Evolutionary conservation across 2,329 filamentous ascomycete species (phyloP).

Genomic region (Dactylellina leptospora): DNA sequence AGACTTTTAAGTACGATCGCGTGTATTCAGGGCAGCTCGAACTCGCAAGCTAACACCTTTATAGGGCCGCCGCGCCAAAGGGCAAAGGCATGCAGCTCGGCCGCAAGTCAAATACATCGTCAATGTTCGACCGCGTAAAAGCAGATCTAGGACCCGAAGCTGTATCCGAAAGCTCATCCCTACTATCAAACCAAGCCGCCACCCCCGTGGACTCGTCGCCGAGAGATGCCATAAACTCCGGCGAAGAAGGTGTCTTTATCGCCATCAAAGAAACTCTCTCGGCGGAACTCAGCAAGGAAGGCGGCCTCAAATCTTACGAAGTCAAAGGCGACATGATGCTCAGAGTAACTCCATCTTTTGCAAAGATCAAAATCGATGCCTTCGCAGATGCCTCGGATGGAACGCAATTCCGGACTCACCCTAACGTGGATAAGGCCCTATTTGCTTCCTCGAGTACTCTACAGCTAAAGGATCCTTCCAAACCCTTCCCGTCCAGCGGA

Average conservation of each 20-base stretch:
- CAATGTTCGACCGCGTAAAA: conserved; percentile 95
- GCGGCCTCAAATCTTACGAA: conserved; percentile 82
- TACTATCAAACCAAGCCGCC: conserved; percentile 73
- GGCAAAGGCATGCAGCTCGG: conserved; percentile 99
- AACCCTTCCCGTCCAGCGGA: conserved; percentile 94
- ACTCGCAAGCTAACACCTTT: conserved; percentile 55
- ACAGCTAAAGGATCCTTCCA: conserved; percentile 85
- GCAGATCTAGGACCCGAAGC: conserved; percentile 88
- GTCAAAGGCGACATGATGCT: conserved; percentile 93
- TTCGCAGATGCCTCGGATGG: conserved; percentile 69
- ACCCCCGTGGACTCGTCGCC: conserved; percentile 61
- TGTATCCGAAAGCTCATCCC: conserved; percentile 68
- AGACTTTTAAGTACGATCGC: conserved; percentile 76
- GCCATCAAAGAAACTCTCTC: conserved; percentile 89
- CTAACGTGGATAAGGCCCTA: conserved; percentile 88
- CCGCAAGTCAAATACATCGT: conserved; percentile 97
- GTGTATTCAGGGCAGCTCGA: not conserved
- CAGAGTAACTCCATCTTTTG: conserved; percentile 83
- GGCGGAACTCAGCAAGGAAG: conserved; percentile 87
- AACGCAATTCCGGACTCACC: conserved; percentile 89
- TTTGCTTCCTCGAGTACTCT: conserved; percentile 86
- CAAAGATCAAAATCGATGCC: conserved; percentile 87
- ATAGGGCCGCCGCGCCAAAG: conserved; percentile 72
- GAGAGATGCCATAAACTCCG: conserved; percentile 73
- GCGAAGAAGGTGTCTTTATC: conserved; percentile 86